Evolutionary conservation across 352 stramenopile genomes (phyloP), one percentile per base, ranked within the genome.

Genomic region (Globisporangium recalcitrans): DNA sequence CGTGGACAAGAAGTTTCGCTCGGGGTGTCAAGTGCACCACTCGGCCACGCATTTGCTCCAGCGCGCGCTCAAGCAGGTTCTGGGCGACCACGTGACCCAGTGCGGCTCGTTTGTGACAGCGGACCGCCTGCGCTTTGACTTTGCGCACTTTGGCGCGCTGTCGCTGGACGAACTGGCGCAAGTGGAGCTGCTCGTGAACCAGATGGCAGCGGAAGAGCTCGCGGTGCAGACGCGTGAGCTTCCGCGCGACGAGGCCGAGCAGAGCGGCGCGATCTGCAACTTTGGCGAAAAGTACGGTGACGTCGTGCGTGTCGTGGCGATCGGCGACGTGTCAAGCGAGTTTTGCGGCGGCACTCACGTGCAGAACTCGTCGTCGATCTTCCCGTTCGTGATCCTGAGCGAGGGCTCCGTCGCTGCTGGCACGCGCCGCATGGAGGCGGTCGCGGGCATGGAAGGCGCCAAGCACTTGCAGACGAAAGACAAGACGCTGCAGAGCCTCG

Each of bases 221-320:
- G 42, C 52, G 11, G 75, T 91, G 8, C 61, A 63, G 38, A 88
- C 76, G 11, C 51, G 67, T 4, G 61, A 84, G 48, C 58, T 91
- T 24, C 68, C 72, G 16, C 70, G 78, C 9, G 69, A 72, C 38
- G 56, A 82, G 56, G 79, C 81, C 10, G 82, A 91, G 61, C 60
- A 63, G 9, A 91, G 75, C 51, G 82, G 80, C 21, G 84, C 82
- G 16, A 85, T 91, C 66, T 87, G 77, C 61, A 88, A 88, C 53
- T 93, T 93, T 69, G 84, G 84, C 4, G 84, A 93, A 40, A 93
- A 90, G 47, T 92, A 93, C 54, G 82, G 84, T n/a, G 83, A 91
- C 34, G 49, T 86, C 19, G 83, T 93, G 26, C 82, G 82, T 13
- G 78, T 95, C n/a, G 85, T 95, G 52, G 56, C 59, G 4, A 73